Base-by-base conservation (phyloP, 1,139 yeast species). In the Candida smagusa region DNA sequence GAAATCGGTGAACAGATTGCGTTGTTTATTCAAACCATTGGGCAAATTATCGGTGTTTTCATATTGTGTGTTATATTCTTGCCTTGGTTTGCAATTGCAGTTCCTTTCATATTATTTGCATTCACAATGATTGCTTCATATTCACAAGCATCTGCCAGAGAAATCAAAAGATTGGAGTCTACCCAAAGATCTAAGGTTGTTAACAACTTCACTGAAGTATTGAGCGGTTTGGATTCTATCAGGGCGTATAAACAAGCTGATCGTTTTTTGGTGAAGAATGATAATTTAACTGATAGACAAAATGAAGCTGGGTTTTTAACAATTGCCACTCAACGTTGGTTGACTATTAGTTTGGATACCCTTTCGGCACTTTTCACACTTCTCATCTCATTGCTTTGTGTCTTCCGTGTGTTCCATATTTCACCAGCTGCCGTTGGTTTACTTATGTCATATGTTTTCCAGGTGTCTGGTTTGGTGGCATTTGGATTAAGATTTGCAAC, bases 1-100 rank as follows among this genome's bases (percentile, higher is more conserved):
- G 74, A 68, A 48, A 58, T 68, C 41, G 69, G 72, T 24, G 74
- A 69, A 42, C 72, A 68, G 42, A 51, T 66, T 48, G 58, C 72
- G 39, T 58, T 67, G 36, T 64, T 68, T 39, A 48, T 68, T 9
- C 67, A 64, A 48, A 65, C 71, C 7, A 47, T 65, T 35, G 69
- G 69, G 8, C 56, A 56, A 11, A 65, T 68, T 35, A 58, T 66
- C 44, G 75, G 74, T 35, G 62, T 68, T 37, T 46, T 68, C 31
- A 59, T 69, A 30, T 61, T 70, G 44, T 68, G 74, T 52, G 63
- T 63, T 39, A 56, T 60, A 43, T 70, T 68, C 48, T 58, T 70
- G 44, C 74, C 74, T 6, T 69, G 68, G 66, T 68, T 68, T 53
- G 72, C 72, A 9, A 57, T 68, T 47, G 71, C 73, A 8, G 64